Evolutionary conservation across 202 grass and related monocot genomes (phyloP), one percentile per base, ranked within the genome.

Genomic region (Miscanthus sacchariflorus): DNA sequence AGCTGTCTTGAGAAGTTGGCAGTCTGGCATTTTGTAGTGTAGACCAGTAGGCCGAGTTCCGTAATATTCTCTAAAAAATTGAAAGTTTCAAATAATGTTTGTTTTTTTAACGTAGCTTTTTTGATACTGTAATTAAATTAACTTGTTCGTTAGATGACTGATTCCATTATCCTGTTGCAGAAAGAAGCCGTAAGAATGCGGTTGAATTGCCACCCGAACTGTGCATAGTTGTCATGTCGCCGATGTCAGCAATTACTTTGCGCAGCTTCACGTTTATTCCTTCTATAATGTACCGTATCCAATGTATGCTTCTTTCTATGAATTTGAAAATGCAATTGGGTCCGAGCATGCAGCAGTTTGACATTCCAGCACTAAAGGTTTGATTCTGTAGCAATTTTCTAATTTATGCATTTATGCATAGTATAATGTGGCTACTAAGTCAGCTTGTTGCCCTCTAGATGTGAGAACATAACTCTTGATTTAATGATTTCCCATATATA

Each of bases 151-250:
- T 42, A 67, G 8, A 79, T 40, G 14, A 44, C 70, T 91, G 24
- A 88, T 67, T 77, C 17, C 5, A 65, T 71, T 78, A 80, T 89
- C 23, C 39, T 86, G 49, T 83, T 93, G 59, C 88, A 98, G 91
- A 82, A 81, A 27, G n/a, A 63, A 77, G 68, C 44, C 35, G 28
- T 40, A 65, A 1, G 35, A 38, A 18, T 78, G n/a, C 58, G 71
- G 52, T 95, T 81, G 81, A 98, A 78, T 90, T 98, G 82, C 93
- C 93, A 12, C 93, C 95, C n/a, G 95, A 98, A 90, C 77, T 98
- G 43, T 98, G 95, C 80, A 90, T 38, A 54, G 70, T 98, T 44
- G 87, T 98, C 80, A 77, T 98, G 85, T 72, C 89, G 39, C 91
- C 91, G 18, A 21, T 98, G 10, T 85, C 88, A 1, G 35, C 81